Evolutionary conservation across 768 basidiomycete species (phyloP), one percentile per base, ranked within the genome.

Genomic region (Mycena alexandri): DNA sequence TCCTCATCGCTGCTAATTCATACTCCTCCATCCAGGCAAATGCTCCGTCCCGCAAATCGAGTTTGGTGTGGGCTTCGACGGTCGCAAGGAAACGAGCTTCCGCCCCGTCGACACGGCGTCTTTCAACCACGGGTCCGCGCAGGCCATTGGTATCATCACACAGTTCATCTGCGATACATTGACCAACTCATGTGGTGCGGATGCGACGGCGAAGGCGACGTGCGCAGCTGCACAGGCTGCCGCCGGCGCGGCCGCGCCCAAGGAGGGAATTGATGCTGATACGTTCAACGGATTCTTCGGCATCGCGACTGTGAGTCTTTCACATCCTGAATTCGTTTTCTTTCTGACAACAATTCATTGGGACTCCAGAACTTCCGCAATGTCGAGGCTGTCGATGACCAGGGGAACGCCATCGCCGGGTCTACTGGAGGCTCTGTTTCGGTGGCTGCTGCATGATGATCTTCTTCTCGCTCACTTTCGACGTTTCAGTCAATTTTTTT

Each of bases 281-380:
- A 84, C 79, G 3, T 91, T 90, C 83, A 90, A 91, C 76, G 80
- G 79, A 19, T 84, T 76, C 47, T 88, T 90, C 68, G 87, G 86
- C n/a, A 82, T 87, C 65, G 77, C 52, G 7, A 89, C 88, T 55
- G 83, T 83, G 51, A 51, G 79, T 73, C 48, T 13, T 33, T 17
- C 34, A 29, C 29, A 29, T 29, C 6, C 29, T 29, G 29, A 29
- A 29, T 29, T 29, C 59, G 14, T 16, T 54, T 55, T 12, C 29
- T 58, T 21, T 16, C 46, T 10, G 14, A 24, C 44, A 71, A 42
- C 69, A 34, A 16, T 34, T 24, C 22, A 52, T 10, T 8, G 16
- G 10, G 11, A 17, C 19, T 59, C 1, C 65, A 84, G 83, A 75
- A 86, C 76, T 90, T 90, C 73, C 57, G 51, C 42, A n/a, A 60